Conservation (phyloP, 1,284 basidiomycete species). For the Quambalaria eucalypti region DNA sequence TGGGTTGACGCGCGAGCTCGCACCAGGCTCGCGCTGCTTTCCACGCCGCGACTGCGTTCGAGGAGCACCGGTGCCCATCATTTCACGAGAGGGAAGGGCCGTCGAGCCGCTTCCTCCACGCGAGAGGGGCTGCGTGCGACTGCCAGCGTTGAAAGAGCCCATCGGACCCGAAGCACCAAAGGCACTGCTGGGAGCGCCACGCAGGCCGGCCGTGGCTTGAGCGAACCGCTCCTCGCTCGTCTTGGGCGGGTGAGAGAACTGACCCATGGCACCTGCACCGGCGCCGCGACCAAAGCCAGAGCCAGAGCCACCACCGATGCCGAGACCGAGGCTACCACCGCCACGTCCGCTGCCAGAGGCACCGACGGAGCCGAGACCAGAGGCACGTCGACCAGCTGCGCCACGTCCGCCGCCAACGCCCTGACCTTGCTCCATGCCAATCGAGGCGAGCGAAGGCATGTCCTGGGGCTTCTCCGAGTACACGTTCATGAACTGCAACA, state of each 20-base stretch:
- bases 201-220: conserved; percentile 19
- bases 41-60: conserved; percentile 42
- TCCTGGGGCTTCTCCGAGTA: conserved; percentile 90
- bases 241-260: conserved; percentile 32
- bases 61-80: conserved; percentile 44
- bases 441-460: conserved; percentile 78
- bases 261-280: conserved; percentile 28
- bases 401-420: conserved; percentile 24
- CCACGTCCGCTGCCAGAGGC: conserved; percentile 19
- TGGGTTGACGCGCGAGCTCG: conserved; percentile 33
- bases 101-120: conserved; percentile 42
- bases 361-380: conserved; percentile 35
- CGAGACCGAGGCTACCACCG: conserved; percentile 21
- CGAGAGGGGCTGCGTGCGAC: conserved; percentile 41
- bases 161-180: conserved; percentile 31
- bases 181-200: conserved; percentile 12
- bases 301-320: conserved; percentile 21
- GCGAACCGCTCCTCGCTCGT: conserved; percentile 47
- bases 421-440: conserved; percentile 57
- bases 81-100: conserved; percentile 42
- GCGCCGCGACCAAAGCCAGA: conserved; percentile 25
- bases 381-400: conserved; percentile 20
- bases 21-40: conserved; percentile 29
- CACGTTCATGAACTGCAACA: conserved; percentile 89
- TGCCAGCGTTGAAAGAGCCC: conserved; percentile 39